Conservation (phyloP, 2,329 filamentous ascomycete species). For the Alternaria arbusti region DNA sequence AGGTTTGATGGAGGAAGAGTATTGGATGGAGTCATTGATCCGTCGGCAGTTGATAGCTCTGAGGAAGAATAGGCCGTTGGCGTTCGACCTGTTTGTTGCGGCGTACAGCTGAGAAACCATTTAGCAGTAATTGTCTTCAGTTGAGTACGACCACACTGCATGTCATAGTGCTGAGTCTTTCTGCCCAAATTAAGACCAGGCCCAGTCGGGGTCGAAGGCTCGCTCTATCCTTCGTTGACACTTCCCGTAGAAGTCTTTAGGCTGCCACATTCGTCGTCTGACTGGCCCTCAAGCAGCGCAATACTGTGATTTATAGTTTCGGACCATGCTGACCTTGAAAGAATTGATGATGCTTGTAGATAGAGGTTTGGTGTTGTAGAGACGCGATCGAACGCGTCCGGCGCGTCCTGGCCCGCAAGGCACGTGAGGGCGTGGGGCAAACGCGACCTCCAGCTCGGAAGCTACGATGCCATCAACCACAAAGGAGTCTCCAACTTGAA, state of each 20-base stretch:
- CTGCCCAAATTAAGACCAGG: background rate
- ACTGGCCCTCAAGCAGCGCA: background rate
- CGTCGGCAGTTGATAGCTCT: background rate
- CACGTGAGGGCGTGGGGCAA: background rate
- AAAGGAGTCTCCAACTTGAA: background rate
- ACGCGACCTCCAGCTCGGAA: background rate
- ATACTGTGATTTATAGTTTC: background rate
- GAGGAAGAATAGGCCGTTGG: background rate
- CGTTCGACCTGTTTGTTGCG: background rate
- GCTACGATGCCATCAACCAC: background rate
- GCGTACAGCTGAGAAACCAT: background rate
- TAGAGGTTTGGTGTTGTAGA: background rate
- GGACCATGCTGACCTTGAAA: background rate
- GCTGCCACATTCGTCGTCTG: background rate
- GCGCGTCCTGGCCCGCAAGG: background rate
- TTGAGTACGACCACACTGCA: background rate
- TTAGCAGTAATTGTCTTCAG: background rate
- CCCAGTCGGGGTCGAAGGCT: background rate
- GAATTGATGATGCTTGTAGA: background rate
- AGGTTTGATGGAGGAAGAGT: background rate
- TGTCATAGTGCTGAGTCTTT: background rate
- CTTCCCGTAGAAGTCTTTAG: background rate
- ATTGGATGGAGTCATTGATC: background rate
- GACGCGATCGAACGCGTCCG: background rate
- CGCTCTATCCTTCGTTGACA: background rate